These are phyloP conservation scores for Conticribra weissflogii DNA, from an alignment of 108 stramenopile genomes.

Conservation along the genomic window DNA sequence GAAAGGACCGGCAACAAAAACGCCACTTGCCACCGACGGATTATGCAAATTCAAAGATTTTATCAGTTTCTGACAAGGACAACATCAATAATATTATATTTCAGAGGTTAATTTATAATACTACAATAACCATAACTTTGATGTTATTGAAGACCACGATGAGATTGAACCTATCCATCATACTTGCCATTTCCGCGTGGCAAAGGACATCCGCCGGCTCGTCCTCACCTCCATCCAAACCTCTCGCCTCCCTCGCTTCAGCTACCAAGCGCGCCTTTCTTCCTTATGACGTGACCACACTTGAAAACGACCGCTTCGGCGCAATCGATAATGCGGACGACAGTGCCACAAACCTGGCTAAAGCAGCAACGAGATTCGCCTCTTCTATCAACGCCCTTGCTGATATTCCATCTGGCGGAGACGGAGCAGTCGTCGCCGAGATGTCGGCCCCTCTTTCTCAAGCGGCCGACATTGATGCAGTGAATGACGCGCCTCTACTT, in stretches of 20 bases:
- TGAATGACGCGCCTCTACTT: constrained; percentile 47
- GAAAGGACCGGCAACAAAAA: too few relatives aligned
- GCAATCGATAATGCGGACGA: not conserved
- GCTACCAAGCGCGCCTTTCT: constrained; percentile 1
- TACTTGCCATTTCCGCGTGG: constrained; percentile 1
- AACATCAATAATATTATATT: too few relatives aligned
- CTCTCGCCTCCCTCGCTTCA: constrained; percentile 1
- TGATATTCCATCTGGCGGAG: not conserved
- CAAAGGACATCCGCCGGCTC: not conserved
- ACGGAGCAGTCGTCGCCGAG: not conserved
- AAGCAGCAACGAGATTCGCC: too few relatives aligned
- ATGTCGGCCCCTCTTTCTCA: constrained; percentile 16
- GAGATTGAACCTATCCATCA: constrained; percentile 28
- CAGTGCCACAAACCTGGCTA: too few relatives aligned
- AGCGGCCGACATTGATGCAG: constrained; percentile 23
- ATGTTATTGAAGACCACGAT: too few relatives aligned
- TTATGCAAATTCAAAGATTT: too few relatives aligned
- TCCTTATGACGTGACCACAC: not conserved
- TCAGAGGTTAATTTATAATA: too few relatives aligned
- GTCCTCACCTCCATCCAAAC: not conserved
- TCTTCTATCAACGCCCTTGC: not conserved
- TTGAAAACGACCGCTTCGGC: not conserved
- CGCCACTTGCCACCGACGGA: too few relatives aligned
- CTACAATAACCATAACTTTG: too few relatives aligned
- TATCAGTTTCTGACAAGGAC: too few relatives aligned